Base-by-base conservation (phyloP, 2,329 filamentous ascomycete genomes). In the Cladosporium sp. region DNA sequence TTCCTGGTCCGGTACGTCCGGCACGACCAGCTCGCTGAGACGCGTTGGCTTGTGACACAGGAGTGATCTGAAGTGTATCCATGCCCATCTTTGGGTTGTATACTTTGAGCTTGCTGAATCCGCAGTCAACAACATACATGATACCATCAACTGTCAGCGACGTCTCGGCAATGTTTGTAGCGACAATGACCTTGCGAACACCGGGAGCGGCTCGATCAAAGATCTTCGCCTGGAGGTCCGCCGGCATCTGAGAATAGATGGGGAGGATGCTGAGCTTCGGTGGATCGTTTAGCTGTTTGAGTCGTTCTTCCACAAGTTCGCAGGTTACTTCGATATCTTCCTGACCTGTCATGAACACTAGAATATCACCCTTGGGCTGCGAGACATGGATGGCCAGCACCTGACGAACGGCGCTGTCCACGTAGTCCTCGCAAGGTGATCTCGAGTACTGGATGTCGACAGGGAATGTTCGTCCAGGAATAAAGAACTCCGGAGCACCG, bases 41-140 rank as follows among this genome's bases (percentile, higher is more conserved):
- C 5, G 93, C 90, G 77, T 99, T 99, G 71, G 95, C 95, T 77
- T 99, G 95, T 2, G 93, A 97, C 62, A 99, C 96, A 0, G 95
- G 95, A 0, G 95, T 99, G 71, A 99, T 96, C 74, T 98, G 95
- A 16, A 99, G 86, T 0, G 94, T 97, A 74, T 99, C 95, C 95
- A 99, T 99, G 65, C 95, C 95, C 92, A 99, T 98, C 62, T 93
- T 91, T 6, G 95, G 93, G 73, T 99, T 99, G 80, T 98, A 99
- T 5, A 99, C 95, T 77, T 99, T 99, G 75, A 98, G 86, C 78
- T 99, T 99, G 1, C 93, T 96, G 78, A 94, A 99, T 0, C 95
- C 95, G 1, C 92, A 89, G 77, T 99, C 95, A 5, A 99, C 95
- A 26, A 99, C 95, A 73, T 97, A 99, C 90, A 98, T 98, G 79